A percentile compares a stretch with the other conserved stretches of the same genome.
Conservation (phyloP, 2,329 filamentous ascomycete species). For the Ascochyta lentis region DNA sequence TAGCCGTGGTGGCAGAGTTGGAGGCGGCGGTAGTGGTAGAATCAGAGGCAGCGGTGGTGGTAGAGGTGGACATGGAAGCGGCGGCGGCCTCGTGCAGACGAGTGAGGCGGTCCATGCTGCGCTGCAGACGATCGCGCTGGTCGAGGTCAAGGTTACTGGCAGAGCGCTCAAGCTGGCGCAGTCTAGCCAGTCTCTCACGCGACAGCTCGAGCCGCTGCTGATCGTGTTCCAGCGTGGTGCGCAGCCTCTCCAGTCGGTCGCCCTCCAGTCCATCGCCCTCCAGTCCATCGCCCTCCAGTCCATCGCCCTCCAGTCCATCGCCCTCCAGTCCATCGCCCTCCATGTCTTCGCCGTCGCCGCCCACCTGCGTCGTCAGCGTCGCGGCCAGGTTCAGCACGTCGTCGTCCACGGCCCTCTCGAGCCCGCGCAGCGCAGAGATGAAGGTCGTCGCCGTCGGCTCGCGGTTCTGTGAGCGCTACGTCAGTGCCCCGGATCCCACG, state of each 20-base stretch:
- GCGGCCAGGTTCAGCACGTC: constrained; percentile 55
- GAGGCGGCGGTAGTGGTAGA: too few species aligned
- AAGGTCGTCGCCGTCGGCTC: constrained; percentile 49
- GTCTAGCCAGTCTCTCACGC: constrained; percentile 17
- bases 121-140: constrained; percentile 51
- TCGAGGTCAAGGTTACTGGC: constrained; percentile 43
- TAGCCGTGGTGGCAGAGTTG: too few species aligned
- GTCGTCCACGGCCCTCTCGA: constrained; percentile 55
- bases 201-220: constrained; percentile 27
- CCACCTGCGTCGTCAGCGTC: constrained; percentile 55
- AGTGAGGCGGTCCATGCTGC: constrained; percentile 51
- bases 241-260: constrained; percentile 18
- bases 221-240: constrained; percentile 41
- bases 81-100: constrained; percentile 45
- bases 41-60: too few species aligned
- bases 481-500: constrained; percentile 21
- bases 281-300: constrained; percentile 19
- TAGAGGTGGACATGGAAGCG: neutral
- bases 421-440: constrained; percentile 55
- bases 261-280: constrained; percentile 39
- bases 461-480: constrained; percentile 34
- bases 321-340: constrained; percentile 32
- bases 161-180: constrained; percentile 34
- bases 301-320: constrained; percentile 28
- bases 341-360: constrained; percentile 48